phyloP scores from a whole-genome alignment of 2,329 filamentous ascomycete species.

The Xylaria sp. region DNA sequence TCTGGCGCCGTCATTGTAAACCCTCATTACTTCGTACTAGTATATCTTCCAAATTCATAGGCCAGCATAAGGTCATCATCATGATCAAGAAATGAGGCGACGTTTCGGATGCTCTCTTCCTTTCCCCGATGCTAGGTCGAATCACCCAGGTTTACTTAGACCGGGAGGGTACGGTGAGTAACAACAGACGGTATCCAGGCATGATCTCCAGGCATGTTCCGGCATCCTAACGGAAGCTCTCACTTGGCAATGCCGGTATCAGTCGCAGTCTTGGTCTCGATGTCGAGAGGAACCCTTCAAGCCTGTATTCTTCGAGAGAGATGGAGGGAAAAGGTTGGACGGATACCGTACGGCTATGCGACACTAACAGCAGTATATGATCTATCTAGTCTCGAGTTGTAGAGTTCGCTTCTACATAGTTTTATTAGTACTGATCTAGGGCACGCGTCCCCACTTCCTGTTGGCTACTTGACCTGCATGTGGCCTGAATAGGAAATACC shows the following conservation, averaged over 20 bases:
- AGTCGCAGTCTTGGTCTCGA: neutral
- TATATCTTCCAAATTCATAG: neutral
- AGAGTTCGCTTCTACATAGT: neutral
- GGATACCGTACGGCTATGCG: neutral
- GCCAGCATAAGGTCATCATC: neutral
- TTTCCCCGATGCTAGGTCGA: constrained; percentile 8
- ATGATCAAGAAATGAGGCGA: constrained; percentile 8
- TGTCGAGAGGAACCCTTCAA: neutral
- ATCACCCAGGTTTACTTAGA: constrained; percentile 12
- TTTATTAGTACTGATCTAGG: constrained; percentile 5
- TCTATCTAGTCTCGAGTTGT: no score
- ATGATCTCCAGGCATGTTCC: constrained; percentile 24
- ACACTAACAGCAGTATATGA: constrained; percentile 5
- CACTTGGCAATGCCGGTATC: constrained; percentile 5
- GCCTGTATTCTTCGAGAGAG: neutral
- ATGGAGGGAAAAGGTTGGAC: neutral
- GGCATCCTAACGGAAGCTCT: constrained; percentile 4
- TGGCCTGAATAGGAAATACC: constrained; percentile 43
- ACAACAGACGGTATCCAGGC: constrained; percentile 15
- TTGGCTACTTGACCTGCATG: constrained; percentile 43
- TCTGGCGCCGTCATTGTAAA: neutral
- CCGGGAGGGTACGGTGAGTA: neutral
- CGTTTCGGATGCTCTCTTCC: neutral
- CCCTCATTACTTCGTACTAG: neutral
- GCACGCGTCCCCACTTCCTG: constrained; percentile 34